Percentiles rank a stretch among this genome's conserved stretches.
Evolutionary conservation across 495 filamentous ascomycete species (phyloP).

Genomic region (Thermochaetoides thermophila): DNA sequence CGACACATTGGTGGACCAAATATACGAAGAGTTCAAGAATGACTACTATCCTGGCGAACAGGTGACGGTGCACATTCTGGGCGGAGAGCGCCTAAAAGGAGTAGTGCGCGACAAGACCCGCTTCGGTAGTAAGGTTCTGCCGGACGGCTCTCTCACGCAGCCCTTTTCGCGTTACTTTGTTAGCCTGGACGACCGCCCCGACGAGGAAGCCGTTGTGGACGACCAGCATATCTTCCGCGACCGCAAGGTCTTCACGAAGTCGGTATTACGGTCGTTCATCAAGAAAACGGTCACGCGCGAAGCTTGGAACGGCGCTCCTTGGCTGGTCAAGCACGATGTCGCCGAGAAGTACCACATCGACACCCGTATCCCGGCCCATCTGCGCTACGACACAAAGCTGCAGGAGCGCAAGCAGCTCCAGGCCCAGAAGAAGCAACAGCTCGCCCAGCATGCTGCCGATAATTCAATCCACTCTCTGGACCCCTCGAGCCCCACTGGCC

Average conservation of each 20-base stretch:
- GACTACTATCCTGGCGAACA: conserved; percentile 90
- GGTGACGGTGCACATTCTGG: conserved; percentile 56
- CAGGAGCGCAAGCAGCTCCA: conserved; percentile 57
- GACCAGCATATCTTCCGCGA: conserved; percentile 75
- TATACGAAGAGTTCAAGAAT: conserved; percentile 67
- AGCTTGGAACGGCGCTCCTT: conserved; percentile 86
- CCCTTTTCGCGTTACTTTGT: conserved; percentile 74
- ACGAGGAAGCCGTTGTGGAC: conserved; percentile 65
- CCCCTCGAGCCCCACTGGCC: conserved; percentile 27
- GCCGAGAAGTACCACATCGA: conserved; percentile 75
- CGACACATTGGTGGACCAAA: conserved; percentile 61
- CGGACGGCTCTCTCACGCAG: conserved; percentile 48
- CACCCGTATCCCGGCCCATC: conserved; percentile 65
- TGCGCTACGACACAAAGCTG: conserved; percentile 65
- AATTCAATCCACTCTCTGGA: no score
- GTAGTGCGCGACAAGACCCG: conserved; percentile 77
- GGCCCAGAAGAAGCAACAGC: conserved; percentile 43
- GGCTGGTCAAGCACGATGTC: conserved; percentile 79
- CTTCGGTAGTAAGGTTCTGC: conserved; percentile 40
- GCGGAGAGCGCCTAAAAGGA: conserved; percentile 59
- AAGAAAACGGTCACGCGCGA: conserved; percentile 87
- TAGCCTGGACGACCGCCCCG: conserved; percentile 49
- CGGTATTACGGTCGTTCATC: conserved; percentile 83
- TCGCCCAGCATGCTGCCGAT: background rate
- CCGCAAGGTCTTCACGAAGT: conserved; percentile 87